Base-by-base conservation (phyloP, 176 grass and related monocot genomes). In the Oryza glaberrima region DNA sequence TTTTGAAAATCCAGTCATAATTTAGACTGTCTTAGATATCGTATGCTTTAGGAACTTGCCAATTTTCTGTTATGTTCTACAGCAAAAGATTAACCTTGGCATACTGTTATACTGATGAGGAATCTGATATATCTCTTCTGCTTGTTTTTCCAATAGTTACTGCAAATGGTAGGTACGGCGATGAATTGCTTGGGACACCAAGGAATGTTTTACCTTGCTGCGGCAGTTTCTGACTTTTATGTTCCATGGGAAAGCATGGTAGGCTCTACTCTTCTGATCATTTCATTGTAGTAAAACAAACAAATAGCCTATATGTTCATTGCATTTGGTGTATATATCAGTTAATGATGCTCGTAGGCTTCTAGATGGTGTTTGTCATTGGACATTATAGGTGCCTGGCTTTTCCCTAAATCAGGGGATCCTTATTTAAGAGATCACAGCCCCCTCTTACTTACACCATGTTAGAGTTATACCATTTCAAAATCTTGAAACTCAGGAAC, bases 171-270 rank as follows among this genome's bases (percentile, higher is more conserved):
- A 72, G 82, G 89, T 43, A 90, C 76, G 74, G 89, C 87, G 22
- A 92, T 93, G 83, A 91, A 75, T 84, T 90, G 65, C 81, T 86
- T 94, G 81, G 85, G 69, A 23, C 75, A 23, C 36, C 86, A 46
- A 22, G 92, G 86, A 56, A 94, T 97, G 90, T 91, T 97, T 81
- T 93, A 90, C 81, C 78, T 91, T 86, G 92, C 92, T 28, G 95
- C 95, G 73, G 95, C 95, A 49, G 95, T 97, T 52, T 97, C 95
- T 15, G 95, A 97, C 77, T 97, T 97, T 73, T 97, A 97, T 65
- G 92, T 97, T 89, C 95, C 95, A 47, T 97, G 95, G 92, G 95
- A 95, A 79, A 91, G 82, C 76, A 95, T 98, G 95, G 92, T 98
- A 90, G 3, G 88, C 38, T 89, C 40, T 76, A 13, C 61, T 73